These are phyloP conservation scores for Silene coronaria DNA, from an alignment of 179 eudicot genomes.

Conservation along the genomic window DNA sequence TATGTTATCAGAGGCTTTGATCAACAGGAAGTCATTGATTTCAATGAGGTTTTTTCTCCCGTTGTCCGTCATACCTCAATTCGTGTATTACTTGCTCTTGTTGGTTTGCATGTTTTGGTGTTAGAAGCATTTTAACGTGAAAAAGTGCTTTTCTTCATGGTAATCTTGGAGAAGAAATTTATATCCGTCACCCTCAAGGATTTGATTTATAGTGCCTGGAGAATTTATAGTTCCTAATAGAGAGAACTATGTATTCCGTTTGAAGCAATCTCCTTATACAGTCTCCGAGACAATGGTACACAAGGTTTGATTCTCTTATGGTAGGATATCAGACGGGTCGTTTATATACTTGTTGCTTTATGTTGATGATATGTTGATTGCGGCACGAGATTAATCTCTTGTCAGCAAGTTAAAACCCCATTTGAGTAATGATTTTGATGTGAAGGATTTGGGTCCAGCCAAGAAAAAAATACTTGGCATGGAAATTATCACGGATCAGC, in stretches of 20 bases:
- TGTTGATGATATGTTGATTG: background rate
- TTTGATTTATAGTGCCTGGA: no score
- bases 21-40: background rate
- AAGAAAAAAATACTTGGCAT: no score
- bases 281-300: background rate
- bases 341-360: background rate
- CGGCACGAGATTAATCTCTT: background rate
- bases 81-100: background rate
- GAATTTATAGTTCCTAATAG: background rate
- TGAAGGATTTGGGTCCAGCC: background rate
- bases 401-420: background rate
- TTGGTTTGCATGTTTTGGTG: background rate
- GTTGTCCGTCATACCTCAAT: background rate
- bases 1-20: background rate
- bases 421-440: background rate
- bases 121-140: background rate
- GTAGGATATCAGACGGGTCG: background rate
- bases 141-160: background rate
- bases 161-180: background rate
- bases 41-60: background rate
- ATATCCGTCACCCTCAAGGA: no score
- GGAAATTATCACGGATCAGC: background rate
- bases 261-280: background rate
- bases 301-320: background rate
- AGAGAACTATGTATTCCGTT: background rate